Conservation (phyloP, 148 eudicot genomes). For the Simmondsia chinensis region DNA sequence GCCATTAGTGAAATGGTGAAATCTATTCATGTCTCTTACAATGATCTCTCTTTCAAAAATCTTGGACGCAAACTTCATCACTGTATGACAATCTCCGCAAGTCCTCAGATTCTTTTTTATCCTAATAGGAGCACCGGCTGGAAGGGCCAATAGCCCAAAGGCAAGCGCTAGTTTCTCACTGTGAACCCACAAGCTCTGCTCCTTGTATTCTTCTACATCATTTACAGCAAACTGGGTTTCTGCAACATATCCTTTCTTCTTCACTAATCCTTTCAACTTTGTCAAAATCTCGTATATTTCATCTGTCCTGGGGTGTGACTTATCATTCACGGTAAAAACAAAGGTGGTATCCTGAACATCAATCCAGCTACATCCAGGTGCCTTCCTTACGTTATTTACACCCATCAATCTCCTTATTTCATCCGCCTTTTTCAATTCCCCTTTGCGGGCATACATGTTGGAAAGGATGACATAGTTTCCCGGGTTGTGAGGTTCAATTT, state of each 20-base stretch:
- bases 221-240: constrained; percentile 20
- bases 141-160: constrained; percentile 27
- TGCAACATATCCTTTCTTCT: constrained; percentile 31
- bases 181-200: constrained; percentile 33
- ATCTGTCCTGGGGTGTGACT: constrained; percentile 21
- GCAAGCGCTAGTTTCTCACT: constrained; percentile 44
- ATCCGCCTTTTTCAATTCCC: constrained; percentile 31
- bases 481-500: constrained; percentile 27
- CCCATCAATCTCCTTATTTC: constrained; percentile 44
- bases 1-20: constrained; percentile 31
- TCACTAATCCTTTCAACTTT: constrained; percentile 22
- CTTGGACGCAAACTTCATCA: constrained; percentile 30
- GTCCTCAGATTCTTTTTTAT: constrained; percentile 36
- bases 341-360: constrained; percentile 31
- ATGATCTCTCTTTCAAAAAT: constrained; percentile 28
- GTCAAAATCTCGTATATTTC: constrained; percentile 29
- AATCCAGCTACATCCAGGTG: constrained; percentile 55
- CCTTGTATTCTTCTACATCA: constrained; percentile 20
- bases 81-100: constrained; percentile 34
- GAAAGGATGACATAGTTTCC: constrained; percentile 47
- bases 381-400: constrained; percentile 26
- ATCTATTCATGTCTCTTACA: constrained; percentile 36
- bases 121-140: constrained; percentile 23
- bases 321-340: constrained; percentile 35
- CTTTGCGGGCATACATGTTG: constrained; percentile 27